Percentiles rank a stretch among this genome's conserved stretches.
Conservation (phyloP, 2,329 filamentous ascomycete species). For the Elsinoe necatrix region DNA sequence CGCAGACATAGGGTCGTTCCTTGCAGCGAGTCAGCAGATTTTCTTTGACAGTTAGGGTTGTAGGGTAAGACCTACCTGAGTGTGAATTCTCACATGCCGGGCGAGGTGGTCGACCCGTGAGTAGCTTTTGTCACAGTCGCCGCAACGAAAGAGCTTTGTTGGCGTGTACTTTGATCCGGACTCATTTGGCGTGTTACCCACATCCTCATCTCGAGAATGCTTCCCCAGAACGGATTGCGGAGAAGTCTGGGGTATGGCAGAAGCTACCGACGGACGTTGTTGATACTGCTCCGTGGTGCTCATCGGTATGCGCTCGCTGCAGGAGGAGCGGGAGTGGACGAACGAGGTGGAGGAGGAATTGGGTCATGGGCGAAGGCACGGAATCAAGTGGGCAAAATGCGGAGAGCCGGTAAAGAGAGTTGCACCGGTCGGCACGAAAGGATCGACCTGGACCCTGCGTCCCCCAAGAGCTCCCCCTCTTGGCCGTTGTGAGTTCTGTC, state of each 20-base stretch:
- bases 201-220: slow-evolving; percentile 14
- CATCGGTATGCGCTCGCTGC: slow-evolving; percentile 14
- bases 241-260: slow-evolving; percentile 14
- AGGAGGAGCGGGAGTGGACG: not conserved
- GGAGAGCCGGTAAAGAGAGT: not conserved
- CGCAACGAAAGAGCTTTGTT: slow-evolving; percentile 39
- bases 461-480: not conserved
- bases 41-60: not conserved
- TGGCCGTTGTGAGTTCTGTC: not conserved
- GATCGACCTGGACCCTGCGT: not conserved
- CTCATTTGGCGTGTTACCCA: not conserved
- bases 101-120: slow-evolving; percentile 44
- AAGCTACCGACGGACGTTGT: slow-evolving; percentile 2
- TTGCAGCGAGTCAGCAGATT: slow-evolving; percentile 22
- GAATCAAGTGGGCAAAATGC: slow-evolving; percentile 10
- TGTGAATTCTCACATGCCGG: slow-evolving; percentile 44
- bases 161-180: slow-evolving; percentile 8
- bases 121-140: slow-evolving; percentile 45
- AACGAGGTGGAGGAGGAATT: slow-evolving; percentile 17
- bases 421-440: not conserved
- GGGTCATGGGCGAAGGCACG: not conserved
- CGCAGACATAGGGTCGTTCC: slow-evolving; percentile 40
- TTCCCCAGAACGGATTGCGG: slow-evolving; percentile 17
- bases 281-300: slow-evolving; percentile 10
- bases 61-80: slow-evolving; percentile 17